phyloP scores from a whole-genome alignment of 1,284 basidiomycete genomes.

The Pseudozyma hubeiensis region DNA sequence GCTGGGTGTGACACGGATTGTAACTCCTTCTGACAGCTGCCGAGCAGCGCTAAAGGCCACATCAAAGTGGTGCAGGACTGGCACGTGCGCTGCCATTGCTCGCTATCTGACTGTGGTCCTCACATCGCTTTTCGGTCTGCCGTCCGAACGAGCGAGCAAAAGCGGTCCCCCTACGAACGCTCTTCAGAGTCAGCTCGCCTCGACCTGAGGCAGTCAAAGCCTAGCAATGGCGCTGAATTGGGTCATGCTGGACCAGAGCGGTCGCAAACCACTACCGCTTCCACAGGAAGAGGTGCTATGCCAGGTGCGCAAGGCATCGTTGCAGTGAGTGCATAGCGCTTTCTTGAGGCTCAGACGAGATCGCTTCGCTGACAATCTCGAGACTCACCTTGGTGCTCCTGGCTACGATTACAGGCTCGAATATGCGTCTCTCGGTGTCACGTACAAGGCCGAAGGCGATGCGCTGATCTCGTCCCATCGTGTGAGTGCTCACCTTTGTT shows the following conservation, averaged over 20 bases:
- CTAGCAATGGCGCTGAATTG: constrained; percentile 58
- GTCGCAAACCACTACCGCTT: constrained; percentile 51
- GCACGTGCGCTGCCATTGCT: not conserved
- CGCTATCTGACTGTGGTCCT: not conserved
- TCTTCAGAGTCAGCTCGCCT: too few relatives aligned
- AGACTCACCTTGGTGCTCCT: not conserved
- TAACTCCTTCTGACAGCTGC: not conserved
- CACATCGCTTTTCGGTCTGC: too few relatives aligned
- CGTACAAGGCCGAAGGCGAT: constrained; percentile 50
- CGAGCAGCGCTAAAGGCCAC: not conserved
- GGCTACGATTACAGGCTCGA: constrained; percentile 17
- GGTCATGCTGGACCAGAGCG: constrained; percentile 54
- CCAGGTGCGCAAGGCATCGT: constrained; percentile 30
- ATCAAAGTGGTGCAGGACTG: not conserved
- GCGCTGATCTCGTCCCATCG: constrained; percentile 53
- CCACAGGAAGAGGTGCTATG: constrained; percentile 50
- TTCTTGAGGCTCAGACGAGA: not conserved
- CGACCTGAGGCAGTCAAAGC: not conserved
- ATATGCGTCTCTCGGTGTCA: constrained; percentile 20
- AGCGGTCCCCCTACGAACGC: too few relatives aligned
- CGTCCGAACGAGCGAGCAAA: too few relatives aligned
- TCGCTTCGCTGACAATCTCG: not conserved
- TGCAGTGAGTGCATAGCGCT: constrained; percentile 32
- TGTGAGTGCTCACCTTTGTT: constrained; percentile 14
- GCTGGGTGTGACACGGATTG: too few relatives aligned